Conservation (phyloP, 1,284 basidiomycete genomes). For the Puccinia triticina region DNA sequence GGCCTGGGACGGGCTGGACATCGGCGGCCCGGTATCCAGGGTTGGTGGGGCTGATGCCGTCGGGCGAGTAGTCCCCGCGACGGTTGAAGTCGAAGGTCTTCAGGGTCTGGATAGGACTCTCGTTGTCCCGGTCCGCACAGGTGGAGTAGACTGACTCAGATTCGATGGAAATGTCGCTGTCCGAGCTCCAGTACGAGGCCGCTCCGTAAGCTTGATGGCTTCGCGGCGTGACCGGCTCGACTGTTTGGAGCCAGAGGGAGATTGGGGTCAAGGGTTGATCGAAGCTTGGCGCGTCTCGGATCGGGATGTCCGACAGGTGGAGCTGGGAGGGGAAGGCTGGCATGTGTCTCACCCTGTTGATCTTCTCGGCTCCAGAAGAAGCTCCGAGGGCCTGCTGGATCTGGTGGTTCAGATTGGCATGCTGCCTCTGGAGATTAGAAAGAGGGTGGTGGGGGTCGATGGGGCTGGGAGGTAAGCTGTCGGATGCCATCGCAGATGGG, state of each 20-base stretch:
- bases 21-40: not conserved
- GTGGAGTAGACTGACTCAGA: not conserved
- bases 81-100: not conserved
- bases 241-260: not conserved
- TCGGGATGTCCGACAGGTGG: not conserved
- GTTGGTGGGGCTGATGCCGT: slow-evolving; percentile 14
- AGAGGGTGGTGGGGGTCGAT: not conserved
- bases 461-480: not conserved
- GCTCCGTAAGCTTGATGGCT: not conserved
- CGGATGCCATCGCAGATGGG: not conserved
- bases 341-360: not conserved
- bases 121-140: not conserved
- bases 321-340: not conserved
- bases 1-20: not conserved
- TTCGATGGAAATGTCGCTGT: not conserved
- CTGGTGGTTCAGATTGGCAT: not conserved
- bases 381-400: not conserved
- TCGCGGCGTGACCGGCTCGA: not conserved
- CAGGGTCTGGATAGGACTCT: not conserved
- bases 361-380: not conserved
- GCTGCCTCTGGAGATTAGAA: not conserved
- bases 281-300: not conserved
- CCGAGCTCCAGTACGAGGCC: not conserved
- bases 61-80: not conserved
- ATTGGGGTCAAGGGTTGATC: not conserved